These are phyloP conservation scores for Paramecium biaurelia DNA, from an alignment of 73 alveolate species.

Conservation along the genomic window DNA sequence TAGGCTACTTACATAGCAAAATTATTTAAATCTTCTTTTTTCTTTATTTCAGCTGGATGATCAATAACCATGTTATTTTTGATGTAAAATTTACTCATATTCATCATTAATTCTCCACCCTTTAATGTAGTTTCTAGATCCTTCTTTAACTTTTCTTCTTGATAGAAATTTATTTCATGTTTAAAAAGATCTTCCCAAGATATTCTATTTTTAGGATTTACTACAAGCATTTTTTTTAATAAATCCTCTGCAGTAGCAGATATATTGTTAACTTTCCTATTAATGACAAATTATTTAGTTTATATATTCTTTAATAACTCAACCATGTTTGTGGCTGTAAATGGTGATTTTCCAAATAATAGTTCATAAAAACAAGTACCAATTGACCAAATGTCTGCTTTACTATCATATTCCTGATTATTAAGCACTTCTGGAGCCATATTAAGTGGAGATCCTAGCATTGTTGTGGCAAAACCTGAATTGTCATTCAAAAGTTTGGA, in stretches of 20 bases:
- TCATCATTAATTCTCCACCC: constrained; percentile 57
- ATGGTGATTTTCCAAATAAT: constrained; percentile 63
- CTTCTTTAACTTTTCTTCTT: constrained; percentile 62
- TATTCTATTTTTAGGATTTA: constrained; percentile 58
- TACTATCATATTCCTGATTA: constrained; percentile 49
- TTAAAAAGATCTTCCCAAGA: constrained; percentile 59
- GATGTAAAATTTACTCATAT: constrained; percentile 60
- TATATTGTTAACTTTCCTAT: constrained; percentile 49
- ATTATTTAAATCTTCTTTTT: constrained; percentile 58
- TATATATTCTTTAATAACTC: constrained; percentile 51
- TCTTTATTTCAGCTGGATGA: constrained; percentile 64
- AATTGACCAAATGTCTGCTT: constrained; percentile 66
- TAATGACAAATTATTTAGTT: constrained; percentile 33
- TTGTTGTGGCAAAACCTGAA: constrained; percentile 65
- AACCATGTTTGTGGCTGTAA: constrained; percentile 59
- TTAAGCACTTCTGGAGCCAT: constrained; percentile 67
- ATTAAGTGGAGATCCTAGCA: constrained; percentile 68
- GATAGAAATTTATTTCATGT: constrained; percentile 51
- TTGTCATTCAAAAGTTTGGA: constrained; percentile 71
- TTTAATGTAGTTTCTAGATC: constrained; percentile 56
- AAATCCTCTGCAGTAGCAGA: constrained; percentile 55
- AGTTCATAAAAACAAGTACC: constrained; percentile 65
- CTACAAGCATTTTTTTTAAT: constrained; percentile 57
- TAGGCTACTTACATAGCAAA: constrained; percentile 61
- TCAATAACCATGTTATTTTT: constrained; percentile 62